phyloP scores from a whole-genome alignment of 2,329 filamentous ascomycete species.

The Botrytis porri region DNA sequence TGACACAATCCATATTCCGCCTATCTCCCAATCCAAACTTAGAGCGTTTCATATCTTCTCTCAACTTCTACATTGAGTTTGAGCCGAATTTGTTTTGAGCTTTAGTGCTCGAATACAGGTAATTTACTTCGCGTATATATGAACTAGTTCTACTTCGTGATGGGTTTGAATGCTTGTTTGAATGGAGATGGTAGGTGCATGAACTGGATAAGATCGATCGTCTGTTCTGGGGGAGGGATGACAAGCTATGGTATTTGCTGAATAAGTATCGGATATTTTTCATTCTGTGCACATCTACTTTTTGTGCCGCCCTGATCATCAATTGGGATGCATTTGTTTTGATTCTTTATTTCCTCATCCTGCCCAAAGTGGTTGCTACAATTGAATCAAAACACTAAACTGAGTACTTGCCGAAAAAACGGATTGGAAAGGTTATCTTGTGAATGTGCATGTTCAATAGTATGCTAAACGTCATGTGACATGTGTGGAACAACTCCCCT shows the following conservation, averaged over 20 bases:
- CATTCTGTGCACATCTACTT: background rate
- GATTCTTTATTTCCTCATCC: background rate
- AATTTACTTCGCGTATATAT: too few relatives aligned
- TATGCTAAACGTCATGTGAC: background rate
- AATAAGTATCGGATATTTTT: background rate
- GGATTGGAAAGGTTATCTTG: background rate
- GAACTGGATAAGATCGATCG: background rate
- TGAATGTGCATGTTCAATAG: too few relatives aligned
- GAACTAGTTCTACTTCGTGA: background rate
- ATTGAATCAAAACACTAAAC: background rate
- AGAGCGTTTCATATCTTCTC: background rate
- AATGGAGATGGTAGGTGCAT: background rate
- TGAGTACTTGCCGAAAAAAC: background rate
- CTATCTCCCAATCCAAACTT: background rate
- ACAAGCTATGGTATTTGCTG: background rate
- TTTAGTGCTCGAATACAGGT: background rate
- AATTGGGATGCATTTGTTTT: background rate
- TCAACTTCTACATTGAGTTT: background rate
- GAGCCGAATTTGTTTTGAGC: background rate
- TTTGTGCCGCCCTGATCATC: background rate
- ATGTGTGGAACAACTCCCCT: background rate
- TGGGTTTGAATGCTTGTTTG: background rate
- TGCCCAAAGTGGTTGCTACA: too few relatives aligned
- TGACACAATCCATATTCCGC: background rate
- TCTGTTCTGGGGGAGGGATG: background rate